A percentile compares a stretch with the other conserved stretches of the same genome.
Evolutionary conservation across 1,139 yeast species (phyloP).

Genomic region (Yamadazyma kanchanaburiensis): DNA sequence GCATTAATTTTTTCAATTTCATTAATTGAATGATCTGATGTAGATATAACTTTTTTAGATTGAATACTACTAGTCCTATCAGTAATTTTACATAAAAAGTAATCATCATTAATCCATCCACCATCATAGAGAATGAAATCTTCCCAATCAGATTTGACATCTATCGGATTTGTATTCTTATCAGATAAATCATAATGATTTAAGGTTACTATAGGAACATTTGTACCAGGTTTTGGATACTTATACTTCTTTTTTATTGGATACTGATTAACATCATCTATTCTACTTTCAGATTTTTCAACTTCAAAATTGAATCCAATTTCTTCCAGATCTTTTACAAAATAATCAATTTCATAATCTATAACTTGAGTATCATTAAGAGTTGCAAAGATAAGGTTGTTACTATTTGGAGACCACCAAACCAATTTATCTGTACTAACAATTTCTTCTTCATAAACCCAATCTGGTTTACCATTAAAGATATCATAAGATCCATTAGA

Average conservation of each 20-base stretch:
- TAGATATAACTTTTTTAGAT: constrained; percentile 49
- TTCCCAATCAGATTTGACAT: constrained; percentile 15
- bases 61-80: constrained; percentile 68
- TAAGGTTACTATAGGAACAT: constrained; percentile 60
- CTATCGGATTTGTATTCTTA: constrained; percentile 16
- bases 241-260: constrained; percentile 53
- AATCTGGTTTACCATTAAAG: constrained; percentile 89
- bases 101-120: constrained; percentile 58
- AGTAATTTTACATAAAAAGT: constrained; percentile 60
- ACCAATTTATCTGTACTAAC: constrained; percentile 58
- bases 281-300: constrained; percentile 13
- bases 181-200: constrained; percentile 38
- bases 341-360: constrained; percentile 62
- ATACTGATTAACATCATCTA: constrained; percentile 42
- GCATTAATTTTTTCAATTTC: constrained; percentile 14
- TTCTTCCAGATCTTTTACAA: constrained; percentile 38
- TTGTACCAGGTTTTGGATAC: constrained; percentile 88
- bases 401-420: constrained; percentile 88
- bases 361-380: constrained; percentile 73
- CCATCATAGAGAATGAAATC: constrained; percentile 70
- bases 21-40: constrained; percentile 10
- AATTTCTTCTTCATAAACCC: constrained; percentile 97
- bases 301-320: constrained; percentile 22
- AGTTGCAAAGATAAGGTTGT: constrained; percentile 58
- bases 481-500: constrained; percentile 61